A percentile compares a stretch with the other conserved stretches of the same genome.
Evolutionary conservation across 441 rosid genomes (phyloP).

Genomic region (Kokia cookei): DNA sequence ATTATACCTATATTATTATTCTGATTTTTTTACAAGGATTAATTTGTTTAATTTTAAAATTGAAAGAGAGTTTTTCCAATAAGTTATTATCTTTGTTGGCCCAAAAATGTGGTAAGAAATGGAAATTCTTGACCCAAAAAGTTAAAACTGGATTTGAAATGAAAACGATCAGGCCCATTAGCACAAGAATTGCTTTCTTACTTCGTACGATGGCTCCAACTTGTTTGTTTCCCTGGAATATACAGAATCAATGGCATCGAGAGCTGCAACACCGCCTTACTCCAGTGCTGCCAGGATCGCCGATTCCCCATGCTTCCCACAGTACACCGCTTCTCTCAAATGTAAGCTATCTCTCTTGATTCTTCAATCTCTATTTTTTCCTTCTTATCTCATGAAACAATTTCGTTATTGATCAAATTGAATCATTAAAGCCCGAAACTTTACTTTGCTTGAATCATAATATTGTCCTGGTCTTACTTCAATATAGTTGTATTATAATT

Average conservation of each 20-base stretch:
- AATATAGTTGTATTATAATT: background rate
- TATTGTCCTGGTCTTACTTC: background rate
- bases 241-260: slow-evolving; percentile 40
- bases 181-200: background rate
- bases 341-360: slow-evolving; percentile 32
- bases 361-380: background rate
- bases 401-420: background rate
- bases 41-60: no score
- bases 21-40: no score
- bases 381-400: background rate
- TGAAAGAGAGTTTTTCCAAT: no score
- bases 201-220: background rate
- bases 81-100: background rate
- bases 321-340: slow-evolving; percentile 85
- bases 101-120: background rate
- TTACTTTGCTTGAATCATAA: background rate
- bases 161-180: background rate
- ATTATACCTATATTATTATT: no score
- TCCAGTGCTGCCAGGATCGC: slow-evolving; percentile 78
- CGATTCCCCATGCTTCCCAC: slow-evolving; percentile 75
- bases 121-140: background rate
- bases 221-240: slow-evolving; percentile 2
- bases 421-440: background rate
- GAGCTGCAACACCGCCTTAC: slow-evolving; percentile 42
- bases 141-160: background rate